Evolutionary conservation across 1,139 yeast genomes (phyloP), one percentile per base, ranked within the genome.

Genomic region (Kluyveromyces sp.): DNA sequence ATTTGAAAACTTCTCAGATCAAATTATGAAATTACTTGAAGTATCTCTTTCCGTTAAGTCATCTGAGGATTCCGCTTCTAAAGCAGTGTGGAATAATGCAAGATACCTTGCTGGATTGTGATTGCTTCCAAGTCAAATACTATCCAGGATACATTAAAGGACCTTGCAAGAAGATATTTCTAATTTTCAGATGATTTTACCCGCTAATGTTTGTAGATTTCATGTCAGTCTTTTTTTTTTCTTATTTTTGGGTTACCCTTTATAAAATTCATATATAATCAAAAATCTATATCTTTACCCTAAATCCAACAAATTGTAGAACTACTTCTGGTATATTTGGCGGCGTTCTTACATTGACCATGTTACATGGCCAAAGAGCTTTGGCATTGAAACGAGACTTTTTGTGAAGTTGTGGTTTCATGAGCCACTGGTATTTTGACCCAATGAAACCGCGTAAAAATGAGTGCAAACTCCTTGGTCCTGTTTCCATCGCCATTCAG

Each of bases 401-500:
- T 15, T 15, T 15, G 21, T 15, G 21, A 15, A 15, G 21, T 15
- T 15, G 21, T 15, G 21, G 21, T 15, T 15, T 15, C 21, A 15
- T 15, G 21, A 15, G 21, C 21, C 21, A 15, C 21, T 15, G 21
- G 21, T 15, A 15, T 15, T 15, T 15, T 15, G 21, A 15, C 21
- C 21, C 21, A 15, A 15, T 15, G 21, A 15, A 15, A 15, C 21
- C 21, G 21, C 21, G 21, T 35, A 27, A 21, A 10, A 27, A 37
- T 26, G 39, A 37, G 10, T 84, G 94, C 65, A 81, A 83, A 58
- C 67, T 84, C 8, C 69, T 84, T 36, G 92, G 92, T 0, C 84
- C 90, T 3, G 80, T 83, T 47, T 81, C 90, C 0, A 66, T 84
- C 26, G 45, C 80, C 8, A 78, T 87, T 2, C 94, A 84, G 59